phyloP scores from a whole-genome alignment of 768 basidiomycete species.

The Chalciporus chontae region DNA sequence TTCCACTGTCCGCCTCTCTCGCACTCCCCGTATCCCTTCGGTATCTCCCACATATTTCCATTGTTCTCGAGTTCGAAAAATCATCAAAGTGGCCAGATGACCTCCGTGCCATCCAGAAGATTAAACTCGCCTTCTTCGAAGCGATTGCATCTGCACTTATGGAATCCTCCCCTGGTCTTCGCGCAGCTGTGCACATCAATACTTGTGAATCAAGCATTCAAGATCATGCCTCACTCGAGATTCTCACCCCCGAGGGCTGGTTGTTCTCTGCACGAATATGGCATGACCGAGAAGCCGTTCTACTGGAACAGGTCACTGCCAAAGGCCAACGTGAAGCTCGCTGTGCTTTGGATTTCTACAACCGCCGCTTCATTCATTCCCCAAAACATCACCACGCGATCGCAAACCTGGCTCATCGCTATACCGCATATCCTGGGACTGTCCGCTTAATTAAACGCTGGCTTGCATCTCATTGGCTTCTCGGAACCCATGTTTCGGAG shows the following conservation, averaged over 20 bases:
- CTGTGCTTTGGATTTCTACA: conserved; percentile 56
- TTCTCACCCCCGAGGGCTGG: conserved; percentile 80
- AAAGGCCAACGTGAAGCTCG: conserved; percentile 53
- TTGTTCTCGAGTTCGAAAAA: conserved; percentile 87
- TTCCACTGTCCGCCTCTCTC: conserved; percentile 50
- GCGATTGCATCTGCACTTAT: conserved; percentile 67
- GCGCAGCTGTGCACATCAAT: conserved; percentile 57
- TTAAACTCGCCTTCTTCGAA: conserved; percentile 91
- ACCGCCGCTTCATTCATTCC: conserved; percentile 69
- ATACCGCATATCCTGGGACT: conserved; percentile 76
- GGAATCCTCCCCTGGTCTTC: conserved; percentile 46
- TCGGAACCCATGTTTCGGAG: conserved; percentile 65
- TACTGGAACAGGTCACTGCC: conserved; percentile 65
- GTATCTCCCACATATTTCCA: conserved; percentile 65
- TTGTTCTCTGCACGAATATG: conserved; percentile 82
- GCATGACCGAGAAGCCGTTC: conserved; percentile 79
- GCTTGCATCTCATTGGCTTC: conserved; percentile 87
- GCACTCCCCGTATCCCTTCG: conserved; percentile 57
- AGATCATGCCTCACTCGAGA: conserved; percentile 71
- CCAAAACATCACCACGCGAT: conserved; percentile 87
- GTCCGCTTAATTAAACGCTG: conserved; percentile 90
- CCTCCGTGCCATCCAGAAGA: conserved; percentile 84
- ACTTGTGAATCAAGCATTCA: conserved; percentile 51
- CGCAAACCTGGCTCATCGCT: conserved; percentile 73
- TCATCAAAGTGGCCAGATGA: conserved; percentile 96